phyloP scores from a whole-genome alignment of 306 rosid genomes.

The Cucumis cinereus region DNA sequence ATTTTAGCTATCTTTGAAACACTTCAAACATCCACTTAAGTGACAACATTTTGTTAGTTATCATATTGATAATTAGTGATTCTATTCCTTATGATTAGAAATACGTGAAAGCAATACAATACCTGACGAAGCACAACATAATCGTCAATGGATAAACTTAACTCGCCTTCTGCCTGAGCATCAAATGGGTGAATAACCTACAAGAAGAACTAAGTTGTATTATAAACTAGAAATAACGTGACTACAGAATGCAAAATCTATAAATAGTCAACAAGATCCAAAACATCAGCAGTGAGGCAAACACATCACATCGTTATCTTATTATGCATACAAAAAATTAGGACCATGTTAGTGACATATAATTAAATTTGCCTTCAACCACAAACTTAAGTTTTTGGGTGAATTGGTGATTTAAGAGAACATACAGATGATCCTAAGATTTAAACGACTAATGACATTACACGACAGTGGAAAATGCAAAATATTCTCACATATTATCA shows the following conservation, averaged over 20 bases:
- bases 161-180: constrained; percentile 79
- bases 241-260: background rate
- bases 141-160: constrained; percentile 64
- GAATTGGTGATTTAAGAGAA: too few species aligned
- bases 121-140: constrained; percentile 79
- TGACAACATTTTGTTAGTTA: background rate
- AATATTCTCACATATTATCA: background rate
- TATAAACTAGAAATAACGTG: background rate
- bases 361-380: too few species aligned
- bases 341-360: too few species aligned
- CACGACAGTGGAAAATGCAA: background rate
- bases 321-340: background rate
- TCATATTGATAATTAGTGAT: background rate
- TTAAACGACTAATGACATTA: background rate
- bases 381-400: too few species aligned
- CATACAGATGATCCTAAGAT: background rate
- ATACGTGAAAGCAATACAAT: constrained; percentile 21
- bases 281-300: background rate
- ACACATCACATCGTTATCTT: background rate
- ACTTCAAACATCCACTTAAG: background rate
- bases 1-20: too few species aligned
- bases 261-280: background rate
- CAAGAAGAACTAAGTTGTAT: constrained; percentile 1
- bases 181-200: constrained; percentile 87
- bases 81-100: background rate